A percentile compares a stretch with the other conserved stretches of the same genome.
These are phyloP conservation scores for Diaporthe capsici DNA, from an alignment of 2,329 filamentous ascomycete species.

Conservation along the genomic window DNA sequence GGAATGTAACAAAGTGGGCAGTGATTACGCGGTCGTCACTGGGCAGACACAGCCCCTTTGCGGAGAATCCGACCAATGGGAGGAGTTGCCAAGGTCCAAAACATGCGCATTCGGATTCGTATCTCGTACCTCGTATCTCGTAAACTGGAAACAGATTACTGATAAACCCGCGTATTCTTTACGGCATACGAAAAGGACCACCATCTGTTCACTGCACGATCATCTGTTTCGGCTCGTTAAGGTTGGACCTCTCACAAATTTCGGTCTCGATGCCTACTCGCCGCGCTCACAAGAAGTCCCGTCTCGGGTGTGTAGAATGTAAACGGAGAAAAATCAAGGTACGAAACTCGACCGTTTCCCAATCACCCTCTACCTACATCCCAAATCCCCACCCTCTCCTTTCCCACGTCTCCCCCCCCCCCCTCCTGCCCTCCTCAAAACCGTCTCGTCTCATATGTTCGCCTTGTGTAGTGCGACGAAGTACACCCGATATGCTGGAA, in stretches of 20 bases:
- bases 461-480: neutral
- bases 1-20: no score
- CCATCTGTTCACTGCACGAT: neutral
- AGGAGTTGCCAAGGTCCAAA: neutral
- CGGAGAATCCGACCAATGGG: neutral
- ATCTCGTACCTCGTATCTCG: neutral
- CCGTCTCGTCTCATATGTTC: neutral
- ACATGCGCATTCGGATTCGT: neutral
- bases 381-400: no score
- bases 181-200: neutral
- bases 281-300: constrained; percentile 4
- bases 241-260: neutral
- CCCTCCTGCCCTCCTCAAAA: no score
- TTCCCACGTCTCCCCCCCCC: no score
- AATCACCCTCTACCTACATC: no score
- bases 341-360: neutral
- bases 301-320: neutral
- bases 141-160: neutral
- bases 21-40: neutral
- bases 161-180: constrained; percentile 7
- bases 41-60: neutral
- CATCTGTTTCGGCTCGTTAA: neutral
- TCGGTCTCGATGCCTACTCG: neutral
- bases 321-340: constrained; percentile 4
- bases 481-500: constrained; percentile 8